Percentiles rank a stretch among this genome's conserved stretches.
phyloP scores from a whole-genome alignment of 176 grass and related monocot species.

The Coix lacrymajobi region DNA sequence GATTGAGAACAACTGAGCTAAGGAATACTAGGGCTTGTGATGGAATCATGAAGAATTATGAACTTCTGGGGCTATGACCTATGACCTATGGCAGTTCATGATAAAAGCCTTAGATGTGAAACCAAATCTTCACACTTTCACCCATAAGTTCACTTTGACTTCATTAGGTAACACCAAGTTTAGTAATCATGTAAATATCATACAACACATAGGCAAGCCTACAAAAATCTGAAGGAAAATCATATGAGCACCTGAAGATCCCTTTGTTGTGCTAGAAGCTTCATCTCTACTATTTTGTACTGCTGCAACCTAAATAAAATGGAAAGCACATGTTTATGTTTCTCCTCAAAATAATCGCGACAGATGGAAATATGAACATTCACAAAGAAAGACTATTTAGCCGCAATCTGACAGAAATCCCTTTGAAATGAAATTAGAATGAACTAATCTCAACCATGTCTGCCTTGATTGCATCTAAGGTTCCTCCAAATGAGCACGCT shows the following conservation, averaged over 20 bases:
- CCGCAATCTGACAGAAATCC: background rate
- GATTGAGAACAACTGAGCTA: background rate
- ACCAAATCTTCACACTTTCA: background rate
- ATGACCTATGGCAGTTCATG: too few species aligned
- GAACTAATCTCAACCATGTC: background rate
- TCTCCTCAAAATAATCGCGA: background rate
- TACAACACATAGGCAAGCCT: background rate
- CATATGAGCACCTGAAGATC: slow-evolving; percentile 78
- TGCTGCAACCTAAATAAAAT: slow-evolving; percentile 64
- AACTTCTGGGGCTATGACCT: background rate
- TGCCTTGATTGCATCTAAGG: background rate
- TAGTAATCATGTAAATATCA: background rate
- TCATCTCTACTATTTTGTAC: slow-evolving; percentile 98
- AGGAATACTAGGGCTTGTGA: background rate
- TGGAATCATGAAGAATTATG: background rate
- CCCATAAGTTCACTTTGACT: background rate
- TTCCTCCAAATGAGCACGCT: background rate
- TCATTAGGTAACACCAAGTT: background rate
- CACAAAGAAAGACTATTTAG: background rate
- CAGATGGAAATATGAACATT: background rate
- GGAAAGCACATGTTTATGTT: slow-evolving; percentile 7
- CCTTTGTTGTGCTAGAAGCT: slow-evolving; percentile 95
- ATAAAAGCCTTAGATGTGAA: background rate
- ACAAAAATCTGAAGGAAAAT: background rate
- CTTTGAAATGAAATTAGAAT: background rate